A percentile compares a stretch with the other conserved stretches of the same genome.
phyloP scores from a whole-genome alignment of 78 protist species.

The Dictyostelium capitatum region DNA sequence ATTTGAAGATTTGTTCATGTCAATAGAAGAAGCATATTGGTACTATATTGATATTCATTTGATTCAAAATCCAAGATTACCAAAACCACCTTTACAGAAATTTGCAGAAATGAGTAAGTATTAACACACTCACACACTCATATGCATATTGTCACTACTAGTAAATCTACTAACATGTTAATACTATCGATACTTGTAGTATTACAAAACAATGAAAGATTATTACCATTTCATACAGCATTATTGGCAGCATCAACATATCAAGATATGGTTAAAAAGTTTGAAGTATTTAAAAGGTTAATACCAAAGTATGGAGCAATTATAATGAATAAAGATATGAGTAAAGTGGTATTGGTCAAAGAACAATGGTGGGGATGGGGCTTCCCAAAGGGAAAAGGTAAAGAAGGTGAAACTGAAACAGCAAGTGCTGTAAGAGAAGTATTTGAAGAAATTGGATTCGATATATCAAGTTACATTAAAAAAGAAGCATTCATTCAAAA shows the following conservation, averaged over 20 bases:
- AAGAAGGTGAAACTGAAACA: conserved; percentile 65
- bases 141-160: no score
- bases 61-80: conserved; percentile 68
- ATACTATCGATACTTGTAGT: conserved; percentile 17
- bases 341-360: conserved; percentile 73
- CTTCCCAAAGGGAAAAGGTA: conserved; percentile 76
- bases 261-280: conserved; percentile 53
- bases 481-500: conserved; percentile 77
- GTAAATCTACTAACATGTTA: no score
- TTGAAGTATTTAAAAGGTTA: conserved; percentile 62
- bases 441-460: conserved; percentile 77
- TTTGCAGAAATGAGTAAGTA: conserved; percentile 65
- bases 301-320: conserved; percentile 79
- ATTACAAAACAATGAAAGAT: conserved; percentile 70
- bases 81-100: conserved; percentile 43
- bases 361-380: conserved; percentile 87
- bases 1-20: conserved; percentile 79
- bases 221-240: conserved; percentile 73
- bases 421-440: conserved; percentile 72
- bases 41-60: conserved; percentile 72
- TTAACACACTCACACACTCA: no score
- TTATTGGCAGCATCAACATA: conserved; percentile 42
- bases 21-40: conserved; percentile 77
- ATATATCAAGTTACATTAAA: conserved; percentile 25
- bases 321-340: conserved; percentile 74